A percentile compares a stretch with the other conserved stretches of the same genome.
These are phyloP conservation scores for Caloboletus firmus DNA, from an alignment of 1,284 basidiomycete species.

Conservation along the genomic window DNA sequence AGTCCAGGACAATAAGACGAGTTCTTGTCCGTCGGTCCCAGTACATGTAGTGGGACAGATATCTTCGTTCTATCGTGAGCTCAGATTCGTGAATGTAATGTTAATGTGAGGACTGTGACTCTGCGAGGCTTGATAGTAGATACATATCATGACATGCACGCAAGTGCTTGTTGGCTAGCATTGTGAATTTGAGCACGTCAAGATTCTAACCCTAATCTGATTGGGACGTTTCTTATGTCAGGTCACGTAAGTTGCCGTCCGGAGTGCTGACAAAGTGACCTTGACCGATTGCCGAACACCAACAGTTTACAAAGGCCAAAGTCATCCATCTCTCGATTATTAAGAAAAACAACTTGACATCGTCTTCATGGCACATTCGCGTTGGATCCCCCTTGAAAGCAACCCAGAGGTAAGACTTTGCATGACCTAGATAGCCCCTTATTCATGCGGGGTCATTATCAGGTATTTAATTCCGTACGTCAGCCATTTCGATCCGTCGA, in stretches of 20 bases:
- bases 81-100: too few relatives aligned
- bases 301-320: neutral
- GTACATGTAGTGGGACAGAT: too few relatives aligned
- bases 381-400: slow-evolving; percentile 77
- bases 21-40: too few relatives aligned
- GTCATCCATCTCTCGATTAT: neutral
- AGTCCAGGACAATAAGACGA: too few relatives aligned
- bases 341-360: neutral
- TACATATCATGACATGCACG: too few relatives aligned
- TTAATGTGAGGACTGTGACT: too few relatives aligned
- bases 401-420: slow-evolving; percentile 61
- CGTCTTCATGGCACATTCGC: slow-evolving; percentile 25
- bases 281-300: neutral
- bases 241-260: neutral
- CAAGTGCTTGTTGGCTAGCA: too few relatives aligned
- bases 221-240: neutral
- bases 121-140: too few relatives aligned
- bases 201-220: too few relatives aligned
- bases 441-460: neutral
- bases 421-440: slow-evolving; percentile 3
- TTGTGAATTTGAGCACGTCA: too few relatives aligned
- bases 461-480: slow-evolving; percentile 57
- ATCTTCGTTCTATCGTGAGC: too few relatives aligned
- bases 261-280: neutral
- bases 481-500: neutral